These are phyloP conservation scores for Cymbopogon flexuosus DNA, from an alignment of 202 grass and related monocot species.

Conservation along the genomic window DNA sequence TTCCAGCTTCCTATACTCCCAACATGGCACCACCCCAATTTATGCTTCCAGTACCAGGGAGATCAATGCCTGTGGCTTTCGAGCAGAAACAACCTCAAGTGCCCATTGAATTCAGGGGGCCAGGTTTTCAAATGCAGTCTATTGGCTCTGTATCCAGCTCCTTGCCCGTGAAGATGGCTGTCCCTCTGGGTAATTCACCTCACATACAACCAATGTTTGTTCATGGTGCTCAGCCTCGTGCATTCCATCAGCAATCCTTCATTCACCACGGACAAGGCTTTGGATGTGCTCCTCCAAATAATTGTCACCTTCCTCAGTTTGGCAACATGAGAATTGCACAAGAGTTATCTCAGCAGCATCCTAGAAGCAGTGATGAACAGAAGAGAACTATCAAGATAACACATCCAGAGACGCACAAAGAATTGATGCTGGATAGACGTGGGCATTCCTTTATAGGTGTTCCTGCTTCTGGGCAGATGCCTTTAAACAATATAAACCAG, in stretches of 20 bases:
- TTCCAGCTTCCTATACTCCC: constrained; percentile 36
- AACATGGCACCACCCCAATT: constrained; percentile 40
- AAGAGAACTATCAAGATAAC: constrained; percentile 75
- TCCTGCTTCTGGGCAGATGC: constrained; percentile 39
- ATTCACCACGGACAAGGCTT: constrained; percentile 71
- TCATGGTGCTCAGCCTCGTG: constrained; percentile 47
- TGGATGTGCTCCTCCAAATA: constrained; percentile 38
- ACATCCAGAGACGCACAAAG: constrained; percentile 83
- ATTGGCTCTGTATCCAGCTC: constrained; percentile 46
- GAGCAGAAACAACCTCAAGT: constrained; percentile 59
- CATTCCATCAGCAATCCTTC: constrained; percentile 53
- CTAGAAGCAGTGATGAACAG: constrained; percentile 40
- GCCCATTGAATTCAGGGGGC: constrained; percentile 48
- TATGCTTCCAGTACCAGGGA: constrained; percentile 44
- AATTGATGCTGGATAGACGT: constrained; percentile 61
- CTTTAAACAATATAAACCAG: constrained; percentile 40
- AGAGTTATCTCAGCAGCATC: constrained; percentile 36
- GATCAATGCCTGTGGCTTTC: constrained; percentile 41
- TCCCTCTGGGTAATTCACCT: constrained; percentile 44
- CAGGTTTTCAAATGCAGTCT: constrained; percentile 41
- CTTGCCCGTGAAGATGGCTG: constrained; percentile 49
- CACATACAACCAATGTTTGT: constrained; percentile 55
- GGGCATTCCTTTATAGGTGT: constrained; percentile 26
- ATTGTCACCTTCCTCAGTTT: constrained; percentile 45
- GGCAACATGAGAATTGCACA: constrained; percentile 38